Evolutionary conservation across 352 stramenopile species (phyloP), one percentile per base, ranked within the genome.

Genomic region (Phytophthora parvispora): DNA sequence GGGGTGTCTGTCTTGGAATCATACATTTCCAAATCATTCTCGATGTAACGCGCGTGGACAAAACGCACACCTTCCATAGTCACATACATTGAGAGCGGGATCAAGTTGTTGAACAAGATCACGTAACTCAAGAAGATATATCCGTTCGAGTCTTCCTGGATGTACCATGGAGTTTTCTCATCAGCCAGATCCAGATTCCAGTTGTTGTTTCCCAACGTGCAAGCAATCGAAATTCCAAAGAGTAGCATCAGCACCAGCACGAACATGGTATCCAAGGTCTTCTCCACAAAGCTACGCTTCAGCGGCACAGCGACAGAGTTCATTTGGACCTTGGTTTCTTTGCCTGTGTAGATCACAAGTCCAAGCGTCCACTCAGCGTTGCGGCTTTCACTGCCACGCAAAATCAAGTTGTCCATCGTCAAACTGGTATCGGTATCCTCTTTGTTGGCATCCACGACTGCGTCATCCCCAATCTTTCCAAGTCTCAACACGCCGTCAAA

Each of bases 111-210:
- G 68, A 96, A 97, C 43, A 97, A 64, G 43, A 97, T 96, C 51
- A 97, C 83, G 60, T 95, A 97, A 79, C 86, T 96, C 52, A 97
- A 69, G 64, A 97, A 97, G 60, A 97, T 95, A 67, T 95, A 97
- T 62, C 87, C 84, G 64, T 92, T 93, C 40, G 78, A 77, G 29
- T 79, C 80, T 36, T 82, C 61, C 15, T 75, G 64, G 25, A 94
- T 93, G 65, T 94, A 94, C 87, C 87, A 94, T 6, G 87, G 84
- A 0, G 74, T 80, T 24, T 22, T 43, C 13, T 75, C 78, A n/a
- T 86, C 58, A 15, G 88, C 72, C 47, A 89, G 54, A 24, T 89
- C 79, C 57, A 92, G 78, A 50, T 91, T 82, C 90, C 89, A 97
- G 60, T 95, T 84, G 65, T 94, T 93, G 70, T 94, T 95, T 13